Percentiles rank a stretch among this genome's conserved stretches.
Conservation (phyloP, 352 stramenopile species). For the Phytophthora pini region DNA sequence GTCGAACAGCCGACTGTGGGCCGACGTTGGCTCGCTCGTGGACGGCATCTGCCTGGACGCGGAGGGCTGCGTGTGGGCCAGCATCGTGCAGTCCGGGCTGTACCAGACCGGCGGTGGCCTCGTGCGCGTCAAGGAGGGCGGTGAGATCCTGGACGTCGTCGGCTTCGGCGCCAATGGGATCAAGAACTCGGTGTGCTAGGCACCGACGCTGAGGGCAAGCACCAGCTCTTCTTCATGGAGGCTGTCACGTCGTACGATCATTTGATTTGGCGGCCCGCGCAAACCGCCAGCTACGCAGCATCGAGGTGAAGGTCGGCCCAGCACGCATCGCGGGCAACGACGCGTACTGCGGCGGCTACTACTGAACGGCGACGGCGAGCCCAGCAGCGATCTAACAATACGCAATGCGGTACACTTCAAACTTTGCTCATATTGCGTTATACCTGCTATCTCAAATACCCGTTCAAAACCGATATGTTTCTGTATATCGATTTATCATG, state of each 20-base stretch:
- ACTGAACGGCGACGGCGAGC: slow-evolving; percentile 21
- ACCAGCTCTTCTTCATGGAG: slow-evolving; percentile 73
- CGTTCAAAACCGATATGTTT: not conserved
- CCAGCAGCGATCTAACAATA: not conserved
- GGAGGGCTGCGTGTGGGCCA: slow-evolving; percentile 71
- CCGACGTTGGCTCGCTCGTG: slow-evolving; percentile 47
- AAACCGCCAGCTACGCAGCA: slow-evolving; percentile 52
- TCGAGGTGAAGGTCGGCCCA: slow-evolving; percentile 59
- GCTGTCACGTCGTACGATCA: slow-evolving; percentile 46
- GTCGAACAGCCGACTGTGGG: slow-evolving; percentile 60
- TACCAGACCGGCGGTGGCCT: slow-evolving; percentile 57
- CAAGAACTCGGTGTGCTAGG: slow-evolving; percentile 53
- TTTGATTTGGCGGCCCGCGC: slow-evolving; percentile 44
- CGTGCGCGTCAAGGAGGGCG: slow-evolving; percentile 61
- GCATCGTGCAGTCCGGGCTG: slow-evolving; percentile 57
- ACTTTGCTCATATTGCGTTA: not conserved
- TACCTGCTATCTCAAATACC: not conserved
- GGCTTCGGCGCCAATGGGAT: slow-evolving; percentile 72
- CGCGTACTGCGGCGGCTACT: slow-evolving; percentile 73
- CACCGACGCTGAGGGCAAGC: slow-evolving; percentile 56
- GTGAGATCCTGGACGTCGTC: slow-evolving; percentile 57
- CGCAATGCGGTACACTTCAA: slow-evolving; percentile 2
- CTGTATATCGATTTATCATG: too few relatives aligned
- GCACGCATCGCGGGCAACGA: slow-evolving; percentile 42
- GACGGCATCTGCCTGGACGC: slow-evolving; percentile 75